Evolutionary conservation across 768 basidiomycete genomes (phyloP).

Genomic region (Pholiota microspora): DNA sequence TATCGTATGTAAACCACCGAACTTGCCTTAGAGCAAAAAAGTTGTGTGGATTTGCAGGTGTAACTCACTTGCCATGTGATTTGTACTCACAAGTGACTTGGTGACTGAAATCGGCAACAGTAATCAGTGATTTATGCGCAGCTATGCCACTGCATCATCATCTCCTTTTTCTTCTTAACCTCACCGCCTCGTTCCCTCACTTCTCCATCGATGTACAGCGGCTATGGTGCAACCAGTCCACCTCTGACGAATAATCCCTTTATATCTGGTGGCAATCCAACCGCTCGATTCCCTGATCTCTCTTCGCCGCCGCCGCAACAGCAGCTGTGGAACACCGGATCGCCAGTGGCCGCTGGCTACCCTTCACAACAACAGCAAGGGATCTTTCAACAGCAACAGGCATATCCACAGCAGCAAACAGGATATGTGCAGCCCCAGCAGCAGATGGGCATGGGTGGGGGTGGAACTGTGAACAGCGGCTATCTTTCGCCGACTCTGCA

Average conservation of each 20-base stretch:
- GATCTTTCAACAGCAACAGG: slow-evolving; percentile 36
- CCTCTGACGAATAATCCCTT: slow-evolving; percentile 70
- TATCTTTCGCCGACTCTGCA: slow-evolving; percentile 14
- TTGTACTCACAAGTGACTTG: neutral
- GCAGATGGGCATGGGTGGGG: slow-evolving; percentile 9
- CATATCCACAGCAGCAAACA: slow-evolving; percentile 24
- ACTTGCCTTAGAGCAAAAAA: neutral
- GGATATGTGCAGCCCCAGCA: slow-evolving; percentile 16
- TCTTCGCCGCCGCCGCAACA: slow-evolving; percentile 25
- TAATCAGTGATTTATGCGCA: neutral
- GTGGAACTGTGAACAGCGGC: slow-evolving; percentile 8
- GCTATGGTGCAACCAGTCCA: slow-evolving; percentile 35
- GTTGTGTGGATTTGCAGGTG: neutral
- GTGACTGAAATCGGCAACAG: neutral
- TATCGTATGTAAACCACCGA: neutral
- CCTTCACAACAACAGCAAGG: slow-evolving; percentile 37
- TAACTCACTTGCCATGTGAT: neutral
- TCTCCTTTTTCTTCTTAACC: neutral
- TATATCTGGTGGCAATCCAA: slow-evolving; percentile 43
- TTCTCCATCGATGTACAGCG: slow-evolving; percentile 37
- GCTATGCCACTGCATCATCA: neutral
- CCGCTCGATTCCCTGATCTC: slow-evolving; percentile 66
- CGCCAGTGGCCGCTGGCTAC: slow-evolving; percentile 14
- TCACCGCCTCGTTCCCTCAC: neutral
- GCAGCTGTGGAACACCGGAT: slow-evolving; percentile 23